Conservation (phyloP, 1,139 yeast genomes). For the Groenewaldozyma sp. region DNA sequence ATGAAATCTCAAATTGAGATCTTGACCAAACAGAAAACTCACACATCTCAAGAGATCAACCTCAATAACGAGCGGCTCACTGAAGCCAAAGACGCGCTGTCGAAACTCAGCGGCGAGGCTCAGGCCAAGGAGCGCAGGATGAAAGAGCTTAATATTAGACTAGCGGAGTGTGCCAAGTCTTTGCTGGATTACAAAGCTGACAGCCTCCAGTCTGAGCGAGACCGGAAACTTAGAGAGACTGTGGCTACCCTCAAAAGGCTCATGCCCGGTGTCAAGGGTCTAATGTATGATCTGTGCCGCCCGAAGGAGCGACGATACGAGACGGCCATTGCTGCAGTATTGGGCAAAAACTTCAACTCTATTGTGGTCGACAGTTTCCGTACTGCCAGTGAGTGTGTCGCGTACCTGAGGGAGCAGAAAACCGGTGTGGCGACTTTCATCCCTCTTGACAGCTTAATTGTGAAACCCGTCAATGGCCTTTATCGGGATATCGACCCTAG, state of each 20-base stretch:
- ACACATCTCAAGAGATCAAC: constrained; percentile 22
- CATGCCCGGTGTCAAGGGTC: constrained; percentile 76
- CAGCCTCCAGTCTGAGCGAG: constrained; percentile 67
- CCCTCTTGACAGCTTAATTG: constrained; percentile 76
- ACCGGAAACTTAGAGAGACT: constrained; percentile 60
- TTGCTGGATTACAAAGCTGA: constrained; percentile 67
- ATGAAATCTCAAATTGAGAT: constrained; percentile 30
- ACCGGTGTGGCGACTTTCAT: constrained; percentile 80
- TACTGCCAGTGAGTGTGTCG: constrained; percentile 76
- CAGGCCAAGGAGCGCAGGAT: constrained; percentile 43
- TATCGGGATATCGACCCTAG: constrained; percentile 48
- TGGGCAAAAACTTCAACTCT: constrained; percentile 76
- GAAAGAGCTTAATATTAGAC: constrained; percentile 48
- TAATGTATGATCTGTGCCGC: constrained; percentile 68
- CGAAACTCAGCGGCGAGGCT: constrained; percentile 37
- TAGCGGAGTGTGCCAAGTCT: constrained; percentile 51
- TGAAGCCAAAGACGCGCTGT: constrained; percentile 37
- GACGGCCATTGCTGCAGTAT: constrained; percentile 63
- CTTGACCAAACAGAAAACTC: constrained; percentile 12
- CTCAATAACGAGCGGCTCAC: constrained; percentile 27
- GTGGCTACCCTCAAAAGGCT: constrained; percentile 56
- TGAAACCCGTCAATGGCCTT: constrained; percentile 44
- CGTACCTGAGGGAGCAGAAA: constrained; percentile 75
- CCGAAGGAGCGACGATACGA: constrained; percentile 74
- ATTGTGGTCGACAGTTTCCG: constrained; percentile 69